Base-by-base conservation (phyloP, 495 filamentous ascomycete genomes). In the Trichoderma gamsii region DNA sequence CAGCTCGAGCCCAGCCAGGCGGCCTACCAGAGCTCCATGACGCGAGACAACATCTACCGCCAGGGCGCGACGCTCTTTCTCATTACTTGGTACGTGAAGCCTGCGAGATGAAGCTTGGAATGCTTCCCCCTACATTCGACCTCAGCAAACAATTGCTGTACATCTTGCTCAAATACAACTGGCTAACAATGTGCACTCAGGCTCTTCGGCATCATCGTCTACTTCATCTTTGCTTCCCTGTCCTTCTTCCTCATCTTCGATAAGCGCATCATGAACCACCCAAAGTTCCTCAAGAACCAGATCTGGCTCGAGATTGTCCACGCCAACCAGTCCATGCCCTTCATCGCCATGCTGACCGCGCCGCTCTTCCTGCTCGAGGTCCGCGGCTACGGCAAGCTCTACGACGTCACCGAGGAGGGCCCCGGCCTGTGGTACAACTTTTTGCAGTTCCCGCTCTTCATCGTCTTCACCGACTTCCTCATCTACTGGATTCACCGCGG, bases 401-500 rank as follows among this genome's bases (percentile, higher is more conserved):
- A 97, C 84, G 89, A 94, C 74, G 79, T 83, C 13, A 80, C 86
- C 68, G 82, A 82, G 51, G 88, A 93, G 2, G 91, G 89, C 3
- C 89, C 92, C 1, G 89, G 89, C 59, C 73, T 79, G 44, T 89
- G 84, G 81, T 97, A 96, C 80, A 90, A 93, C 77, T 80, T 85
- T 71, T 71, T 93, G 29, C 95, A 98, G 77, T 95, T 96, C 83
- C 94, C 95, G 25, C 76, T 96, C 69, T 98, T 97, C 83, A 84
- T 98, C 77, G 71, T 85, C 70, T 98, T 97, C 79, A 98, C 94
- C 80, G 94, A 98, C 80, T 89, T 88, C 78, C 86, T 83, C 80
- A 95, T 98, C 83, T 97, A 98, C 84, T 91, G 89, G 84, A 97
- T 97, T 73, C 94, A 97, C 80, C 90, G 95, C 65, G 90, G 87